Conservation (phyloP, 106 monocot species). For the Dendrobium officinale region DNA sequence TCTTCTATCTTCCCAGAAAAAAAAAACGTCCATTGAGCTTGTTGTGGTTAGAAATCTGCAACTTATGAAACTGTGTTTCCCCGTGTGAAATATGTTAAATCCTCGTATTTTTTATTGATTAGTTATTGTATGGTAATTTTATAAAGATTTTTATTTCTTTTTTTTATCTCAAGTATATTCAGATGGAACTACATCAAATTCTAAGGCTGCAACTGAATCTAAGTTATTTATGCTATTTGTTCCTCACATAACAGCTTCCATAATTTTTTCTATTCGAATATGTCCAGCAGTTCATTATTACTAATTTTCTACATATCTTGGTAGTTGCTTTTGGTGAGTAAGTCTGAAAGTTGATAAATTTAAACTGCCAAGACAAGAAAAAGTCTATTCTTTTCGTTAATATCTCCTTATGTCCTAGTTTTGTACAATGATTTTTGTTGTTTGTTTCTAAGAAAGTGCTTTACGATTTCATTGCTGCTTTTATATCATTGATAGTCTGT, state of each 20-base stretch:
- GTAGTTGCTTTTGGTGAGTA: too few species aligned
- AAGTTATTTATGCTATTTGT: too few species aligned
- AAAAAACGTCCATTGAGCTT: too few species aligned
- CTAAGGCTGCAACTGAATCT: not conserved
- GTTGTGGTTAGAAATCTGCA: not conserved
- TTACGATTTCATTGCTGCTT: not conserved
- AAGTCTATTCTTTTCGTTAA: too few species aligned
- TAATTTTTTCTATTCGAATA: too few species aligned
- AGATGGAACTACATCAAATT: not conserved
- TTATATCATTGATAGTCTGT: not conserved
- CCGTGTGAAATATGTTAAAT: not conserved
- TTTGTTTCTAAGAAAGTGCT: not conserved
- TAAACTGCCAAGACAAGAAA: not conserved
- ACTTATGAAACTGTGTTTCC: not conserved
- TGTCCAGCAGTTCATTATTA: too few species aligned
- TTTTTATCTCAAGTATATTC: too few species aligned
- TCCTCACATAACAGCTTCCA: too few species aligned
- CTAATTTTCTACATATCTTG: too few species aligned
- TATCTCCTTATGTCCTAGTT: not conserved
- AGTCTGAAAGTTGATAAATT: not conserved
- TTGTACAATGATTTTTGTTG: not conserved
- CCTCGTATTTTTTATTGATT: not conserved
- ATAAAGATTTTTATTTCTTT: not conserved
- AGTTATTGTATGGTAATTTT: not conserved
- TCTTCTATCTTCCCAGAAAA: not conserved